Base-by-base conservation (phyloP, 768 basidiomycete species). In the Pisolithus marmoratus region DNA sequence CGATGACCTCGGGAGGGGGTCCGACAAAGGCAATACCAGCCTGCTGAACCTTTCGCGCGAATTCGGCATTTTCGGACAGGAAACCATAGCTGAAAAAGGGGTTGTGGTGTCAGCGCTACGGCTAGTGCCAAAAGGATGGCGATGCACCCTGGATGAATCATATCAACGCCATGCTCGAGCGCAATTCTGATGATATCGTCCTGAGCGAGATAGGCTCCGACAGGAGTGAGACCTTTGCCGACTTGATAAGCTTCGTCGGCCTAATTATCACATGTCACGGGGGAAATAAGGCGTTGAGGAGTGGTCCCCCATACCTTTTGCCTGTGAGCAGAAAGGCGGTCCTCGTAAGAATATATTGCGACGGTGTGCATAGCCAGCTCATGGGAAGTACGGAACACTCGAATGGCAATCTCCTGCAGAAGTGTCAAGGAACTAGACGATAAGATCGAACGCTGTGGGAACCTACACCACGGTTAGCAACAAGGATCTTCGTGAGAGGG, bases 331-430 rank as follows among this genome's bases (percentile, higher is more conserved):
- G 87, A 90, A 73, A 97, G 80, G 54, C 96, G 82, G 75, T 99
- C 96, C 73, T 99, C 96, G 65, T 78, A 90, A 9, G 95, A 98
- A 74, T 91, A 98, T 74, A 99, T 97, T 36, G 96, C 96, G 51
- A 98, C 96, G 45, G 94, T 96, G 69, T 94, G 92, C 94, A 98
- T 96, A 9, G 94, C 96, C 54, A 99, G 80, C 66, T 99, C 96
- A 74, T 99, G 96, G 46, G 96, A 90, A 1, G 94, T 97, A 63
- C 94, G 80, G 80, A 99, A 98, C 38, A 99, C 94, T 64, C 96
- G 90, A 62, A 99, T 93, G 26, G 96, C 96, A 70, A 99, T 99
- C 87, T 99, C 94, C 91, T 93, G 64, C 36, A 56, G 49, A 47
- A 58, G 50, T n/a, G 53, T 42, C 14, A 36, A 52, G 42, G 51